phyloP scores from a whole-genome alignment of 768 basidiomycete genomes.

The Tylopilus felleus region DNA sequence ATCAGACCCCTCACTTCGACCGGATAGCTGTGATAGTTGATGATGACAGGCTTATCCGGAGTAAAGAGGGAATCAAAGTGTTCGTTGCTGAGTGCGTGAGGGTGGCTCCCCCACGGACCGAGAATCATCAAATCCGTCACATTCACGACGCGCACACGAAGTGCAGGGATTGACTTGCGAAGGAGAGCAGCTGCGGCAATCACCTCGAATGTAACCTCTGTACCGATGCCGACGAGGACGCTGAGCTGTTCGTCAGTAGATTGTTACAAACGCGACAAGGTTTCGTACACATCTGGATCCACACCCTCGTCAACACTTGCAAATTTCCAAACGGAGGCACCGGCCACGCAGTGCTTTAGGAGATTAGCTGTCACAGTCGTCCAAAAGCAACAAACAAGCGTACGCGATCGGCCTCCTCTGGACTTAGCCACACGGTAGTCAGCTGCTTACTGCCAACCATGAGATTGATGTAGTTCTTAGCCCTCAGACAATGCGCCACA shows the following conservation, averaged over 20 bases:
- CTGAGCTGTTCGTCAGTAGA: slow-evolving; percentile 29
- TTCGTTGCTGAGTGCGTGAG: slow-evolving; percentile 62
- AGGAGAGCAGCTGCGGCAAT: slow-evolving; percentile 82
- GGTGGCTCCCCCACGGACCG: slow-evolving; percentile 63
- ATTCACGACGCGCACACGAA: slow-evolving; percentile 85
- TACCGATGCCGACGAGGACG: slow-evolving; percentile 83
- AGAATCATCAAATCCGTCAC: slow-evolving; percentile 89
- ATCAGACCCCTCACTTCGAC: slow-evolving; percentile 67
- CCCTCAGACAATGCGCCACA: slow-evolving; percentile 76
- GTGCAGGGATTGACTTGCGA: slow-evolving; percentile 59
- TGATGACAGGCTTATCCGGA: slow-evolving; percentile 59
- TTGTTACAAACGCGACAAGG: background rate
- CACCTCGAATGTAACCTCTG: slow-evolving; percentile 86
- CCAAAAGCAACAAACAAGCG: slow-evolving; percentile 6
- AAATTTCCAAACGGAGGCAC: slow-evolving; percentile 84
- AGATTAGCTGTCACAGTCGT: background rate
- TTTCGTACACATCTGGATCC: slow-evolving; percentile 63
- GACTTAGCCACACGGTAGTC: slow-evolving; percentile 71
- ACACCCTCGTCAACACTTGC: slow-evolving; percentile 71
- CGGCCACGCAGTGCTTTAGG: slow-evolving; percentile 74
- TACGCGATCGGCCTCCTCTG: slow-evolving; percentile 71
- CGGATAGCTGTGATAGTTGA: slow-evolving; percentile 85
- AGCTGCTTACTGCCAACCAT: slow-evolving; percentile 90
- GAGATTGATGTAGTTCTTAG: slow-evolving; percentile 83
- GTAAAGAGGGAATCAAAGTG: slow-evolving; percentile 75